A percentile compares a stretch with the other conserved stretches of the same genome.
These are phyloP conservation scores for Mucor irregularis DNA, from an alignment of 371 early-diverging fungal genomes.

Conservation along the genomic window DNA sequence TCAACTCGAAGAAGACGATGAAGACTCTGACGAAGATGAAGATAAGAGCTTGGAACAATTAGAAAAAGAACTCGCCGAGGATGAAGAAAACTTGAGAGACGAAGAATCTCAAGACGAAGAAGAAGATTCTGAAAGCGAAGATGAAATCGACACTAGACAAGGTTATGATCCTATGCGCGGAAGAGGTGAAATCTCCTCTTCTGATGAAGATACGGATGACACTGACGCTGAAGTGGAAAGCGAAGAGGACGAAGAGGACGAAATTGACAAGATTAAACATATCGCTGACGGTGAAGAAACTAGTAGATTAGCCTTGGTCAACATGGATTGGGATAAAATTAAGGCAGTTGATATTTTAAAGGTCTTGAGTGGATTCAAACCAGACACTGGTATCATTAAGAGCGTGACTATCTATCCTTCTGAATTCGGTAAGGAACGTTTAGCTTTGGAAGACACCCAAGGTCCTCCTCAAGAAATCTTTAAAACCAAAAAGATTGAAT, in stretches of 20 bases:
- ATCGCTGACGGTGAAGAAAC: constrained; percentile 88
- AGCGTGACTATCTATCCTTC: constrained; percentile 91
- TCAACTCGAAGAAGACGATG: constrained; percentile 57
- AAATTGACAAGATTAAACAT: constrained; percentile 36
- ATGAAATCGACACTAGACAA: constrained; percentile 12
- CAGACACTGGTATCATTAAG: constrained; percentile 70
- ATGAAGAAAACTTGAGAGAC: constrained; percentile 31
- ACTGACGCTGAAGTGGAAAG: constrained; percentile 51
- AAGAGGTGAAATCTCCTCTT: constrained; percentile 69
- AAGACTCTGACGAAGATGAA: constrained; percentile 28
- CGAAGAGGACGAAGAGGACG: constrained; percentile 66
- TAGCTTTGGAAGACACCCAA: constrained; percentile 71
- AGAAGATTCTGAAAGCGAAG: constrained; percentile 11
- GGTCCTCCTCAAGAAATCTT: constrained; percentile 89
- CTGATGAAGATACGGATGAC: constrained; percentile 53
- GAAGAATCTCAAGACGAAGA: constrained; percentile 23
- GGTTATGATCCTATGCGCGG: constrained; percentile 87
- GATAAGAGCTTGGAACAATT: constrained; percentile 41
- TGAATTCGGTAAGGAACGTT: constrained; percentile 92
- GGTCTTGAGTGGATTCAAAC: constrained; percentile 86
- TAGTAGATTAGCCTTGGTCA: constrained; percentile 87
- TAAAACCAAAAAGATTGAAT: constrained; percentile 24
- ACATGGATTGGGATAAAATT: constrained; percentile 96
- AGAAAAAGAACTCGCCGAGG: constrained; percentile 51
- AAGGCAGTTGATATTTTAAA: constrained; percentile 86